phyloP scores from a whole-genome alignment of 2,329 filamentous ascomycete genomes.

The Sordariomycetes sp. region DNA sequence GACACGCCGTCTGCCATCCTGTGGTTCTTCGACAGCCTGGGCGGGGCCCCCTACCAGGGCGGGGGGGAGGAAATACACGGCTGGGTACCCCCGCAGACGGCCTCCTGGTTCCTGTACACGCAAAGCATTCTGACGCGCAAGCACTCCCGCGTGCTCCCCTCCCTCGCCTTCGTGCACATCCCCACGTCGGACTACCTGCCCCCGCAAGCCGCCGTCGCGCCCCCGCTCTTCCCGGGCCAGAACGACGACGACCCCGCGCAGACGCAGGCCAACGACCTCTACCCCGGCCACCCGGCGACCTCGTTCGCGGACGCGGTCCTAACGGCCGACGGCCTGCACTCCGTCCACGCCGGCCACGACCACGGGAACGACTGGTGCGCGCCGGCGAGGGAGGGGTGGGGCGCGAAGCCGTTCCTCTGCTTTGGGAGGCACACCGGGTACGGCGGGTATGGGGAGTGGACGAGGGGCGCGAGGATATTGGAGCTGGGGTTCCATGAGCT shows the following conservation, averaged over 20 bases:
- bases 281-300: constrained; percentile 18
- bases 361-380: constrained; percentile 38
- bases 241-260: constrained; percentile 15
- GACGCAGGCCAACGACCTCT: constrained; percentile 13
- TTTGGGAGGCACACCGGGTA: constrained; percentile 61
- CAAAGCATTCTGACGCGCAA: constrained; percentile 16
- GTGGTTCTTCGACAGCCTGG: constrained; percentile 64
- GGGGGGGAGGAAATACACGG: constrained; percentile 10
- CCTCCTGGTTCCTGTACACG: constrained; percentile 30
- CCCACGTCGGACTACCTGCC: constrained; percentile 20
- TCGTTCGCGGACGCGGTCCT: constrained; percentile 41
- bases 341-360: constrained; percentile 45
- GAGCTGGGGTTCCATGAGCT: constrained; percentile 30
- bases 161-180: constrained; percentile 39
- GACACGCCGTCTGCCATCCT: constrained; percentile 34
- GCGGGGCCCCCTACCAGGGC: constrained; percentile 39
- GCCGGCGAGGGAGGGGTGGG: constrained; percentile 23
- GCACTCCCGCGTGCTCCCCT: constrained; percentile 23
- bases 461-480: constrained; percentile 41
- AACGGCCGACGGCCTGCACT: constrained; percentile 32
- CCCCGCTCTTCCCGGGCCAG: constrained; percentile 20
- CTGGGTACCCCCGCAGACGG: constrained; percentile 34
- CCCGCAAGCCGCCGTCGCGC: constrained; percentile 16
- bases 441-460: constrained; percentile 53
- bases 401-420: constrained; percentile 29